phyloP scores from a whole-genome alignment of 192 early-diverging fungal species.

The Umbelopsis sp. region DNA sequence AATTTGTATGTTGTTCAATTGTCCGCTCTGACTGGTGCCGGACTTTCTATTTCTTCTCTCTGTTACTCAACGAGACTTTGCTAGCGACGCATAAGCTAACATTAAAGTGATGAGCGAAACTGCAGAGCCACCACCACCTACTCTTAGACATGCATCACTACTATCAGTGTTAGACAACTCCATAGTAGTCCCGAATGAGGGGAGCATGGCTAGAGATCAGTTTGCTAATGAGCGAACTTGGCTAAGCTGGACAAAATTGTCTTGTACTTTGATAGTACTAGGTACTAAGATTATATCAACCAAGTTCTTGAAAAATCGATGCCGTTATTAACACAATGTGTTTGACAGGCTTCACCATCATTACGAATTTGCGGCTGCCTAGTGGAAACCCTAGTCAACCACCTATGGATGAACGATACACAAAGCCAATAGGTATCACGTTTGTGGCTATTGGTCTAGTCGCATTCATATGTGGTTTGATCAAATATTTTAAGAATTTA shows the following conservation, averaged over 20 bases:
- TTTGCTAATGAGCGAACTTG: conserved; percentile 41
- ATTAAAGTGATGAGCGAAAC: conserved; percentile 4
- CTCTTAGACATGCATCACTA: not conserved
- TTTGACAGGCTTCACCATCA: conserved; percentile 35
- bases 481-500: conserved; percentile 36
- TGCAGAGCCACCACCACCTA: not conserved
- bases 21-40: not conserved
- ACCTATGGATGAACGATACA: not conserved
- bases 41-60: not conserved
- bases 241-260: conserved; percentile 30
- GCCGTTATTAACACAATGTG: not conserved
- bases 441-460: conserved; percentile 34
- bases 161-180: conserved; percentile 14
- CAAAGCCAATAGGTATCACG: conserved; percentile 27
- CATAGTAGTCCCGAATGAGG: conserved; percentile 28
- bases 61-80: not conserved
- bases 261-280: conserved; percentile 36
- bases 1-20: not conserved
- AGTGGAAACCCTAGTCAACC: not conserved
- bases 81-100: not conserved
- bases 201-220: conserved; percentile 41
- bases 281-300: conserved; percentile 15
- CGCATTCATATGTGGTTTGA: conserved; percentile 22
- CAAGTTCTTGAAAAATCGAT: not conserved
- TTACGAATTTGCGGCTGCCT: conserved; percentile 34